A percentile compares a stretch with the other conserved stretches of the same genome.
Evolutionary conservation across 2,329 filamentous ascomycete genomes (phyloP).

Genomic region (Nigrograna mackinnonii): DNA sequence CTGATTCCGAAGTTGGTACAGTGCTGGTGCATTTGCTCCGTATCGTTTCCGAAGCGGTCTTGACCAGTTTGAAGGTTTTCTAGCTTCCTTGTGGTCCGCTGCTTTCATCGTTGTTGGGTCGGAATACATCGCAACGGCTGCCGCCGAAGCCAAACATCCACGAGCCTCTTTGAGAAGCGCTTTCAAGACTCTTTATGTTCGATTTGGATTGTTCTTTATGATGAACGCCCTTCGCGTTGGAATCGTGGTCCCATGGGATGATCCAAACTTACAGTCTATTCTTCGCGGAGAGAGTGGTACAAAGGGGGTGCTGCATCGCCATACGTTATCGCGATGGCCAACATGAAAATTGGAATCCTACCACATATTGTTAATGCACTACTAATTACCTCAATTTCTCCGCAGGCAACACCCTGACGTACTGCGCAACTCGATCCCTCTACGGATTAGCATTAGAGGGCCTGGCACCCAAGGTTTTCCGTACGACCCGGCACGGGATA

Average conservation of each 20-base stretch:
- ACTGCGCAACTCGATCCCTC: constrained; percentile 56
- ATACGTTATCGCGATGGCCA: constrained; percentile 65
- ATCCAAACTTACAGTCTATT: constrained; percentile 69
- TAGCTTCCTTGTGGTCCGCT: too few species aligned
- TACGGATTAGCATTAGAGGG: constrained; percentile 59
- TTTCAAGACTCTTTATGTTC: too few species aligned
- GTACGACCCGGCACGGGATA: constrained; percentile 65
- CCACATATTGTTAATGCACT: constrained; percentile 59
- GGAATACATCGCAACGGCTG: too few species aligned
- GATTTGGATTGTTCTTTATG: too few species aligned
- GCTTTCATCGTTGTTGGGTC: too few species aligned
- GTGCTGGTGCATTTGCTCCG: too few species aligned
- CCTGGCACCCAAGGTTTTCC: constrained; percentile 57
- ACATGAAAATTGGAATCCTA: constrained; percentile 54
- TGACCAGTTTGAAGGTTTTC: too few species aligned
- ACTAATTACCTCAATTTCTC: constrained; percentile 53
- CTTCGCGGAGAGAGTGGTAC: constrained; percentile 26
- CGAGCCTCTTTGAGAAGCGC: too few species aligned
- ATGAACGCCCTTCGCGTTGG: too few species aligned
- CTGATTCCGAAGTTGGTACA: too few species aligned
- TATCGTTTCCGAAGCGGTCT: too few species aligned
- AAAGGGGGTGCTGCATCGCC: constrained; percentile 61
- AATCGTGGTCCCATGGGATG: constrained; percentile 62
- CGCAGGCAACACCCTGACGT: constrained; percentile 59
- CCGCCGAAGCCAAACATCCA: too few species aligned